Conservation (phyloP, 2,329 filamentous ascomycete species). For the Arachnomyces sp. region DNA sequence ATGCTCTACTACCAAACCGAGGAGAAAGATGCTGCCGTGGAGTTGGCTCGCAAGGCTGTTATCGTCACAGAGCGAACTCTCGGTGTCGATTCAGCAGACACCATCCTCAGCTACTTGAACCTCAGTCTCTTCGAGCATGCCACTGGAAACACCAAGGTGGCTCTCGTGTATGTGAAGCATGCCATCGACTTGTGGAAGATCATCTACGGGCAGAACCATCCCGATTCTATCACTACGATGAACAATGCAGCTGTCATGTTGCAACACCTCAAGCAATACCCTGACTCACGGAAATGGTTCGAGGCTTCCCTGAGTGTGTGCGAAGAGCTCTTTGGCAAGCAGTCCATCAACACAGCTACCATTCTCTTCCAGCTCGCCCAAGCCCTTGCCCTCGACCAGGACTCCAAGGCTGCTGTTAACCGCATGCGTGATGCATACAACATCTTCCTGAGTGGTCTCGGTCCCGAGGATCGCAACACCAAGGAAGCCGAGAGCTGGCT, state of each 20-base stretch:
- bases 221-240: conserved; percentile 95
- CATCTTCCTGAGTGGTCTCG: conserved; percentile 83
- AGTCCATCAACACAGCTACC: conserved; percentile 87
- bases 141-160: conserved; percentile 77
- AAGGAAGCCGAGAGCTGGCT: conserved; percentile 97
- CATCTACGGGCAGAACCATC: conserved; percentile 87
- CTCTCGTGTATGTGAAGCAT: conserved; percentile 83
- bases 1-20: conserved; percentile 97
- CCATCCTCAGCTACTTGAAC: conserved; percentile 91
- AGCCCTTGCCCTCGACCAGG: conserved; percentile 87
- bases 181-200: conserved; percentile 94
- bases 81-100: conserved; percentile 88
- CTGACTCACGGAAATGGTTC: conserved; percentile 93
- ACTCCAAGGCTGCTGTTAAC: conserved; percentile 81
- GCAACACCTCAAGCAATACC: conserved; percentile 87
- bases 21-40: conserved; percentile 90
- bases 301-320: conserved; percentile 85
- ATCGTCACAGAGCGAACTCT: conserved; percentile 92
- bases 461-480: conserved; percentile 88
- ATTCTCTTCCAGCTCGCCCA: conserved; percentile 96
- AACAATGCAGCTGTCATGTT: conserved; percentile 99
- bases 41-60: conserved; percentile 91
- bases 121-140: conserved; percentile 90
- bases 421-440: conserved; percentile 96
- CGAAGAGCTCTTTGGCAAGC: conserved; percentile 78